Percentiles rank a stretch among this genome's conserved stretches.
These are phyloP conservation scores for Diplodia sapinea DNA, from an alignment of 2,329 filamentous ascomycete species.

Conservation along the genomic window DNA sequence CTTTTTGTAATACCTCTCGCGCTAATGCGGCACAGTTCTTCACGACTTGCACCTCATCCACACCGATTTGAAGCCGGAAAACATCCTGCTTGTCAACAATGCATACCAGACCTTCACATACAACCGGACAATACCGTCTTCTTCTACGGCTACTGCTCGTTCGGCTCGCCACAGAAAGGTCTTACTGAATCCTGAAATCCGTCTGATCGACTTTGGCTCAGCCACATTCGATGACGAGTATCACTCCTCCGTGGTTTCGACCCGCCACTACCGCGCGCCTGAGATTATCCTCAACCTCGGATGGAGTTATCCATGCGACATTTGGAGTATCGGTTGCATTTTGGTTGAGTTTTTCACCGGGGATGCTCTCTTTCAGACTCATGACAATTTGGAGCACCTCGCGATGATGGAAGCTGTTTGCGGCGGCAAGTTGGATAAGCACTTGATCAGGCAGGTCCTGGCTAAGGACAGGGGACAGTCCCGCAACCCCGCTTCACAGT, in stretches of 20 bases:
- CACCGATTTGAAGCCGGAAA: conserved; percentile 75
- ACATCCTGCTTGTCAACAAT: conserved; percentile 69
- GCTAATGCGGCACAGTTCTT: conserved; percentile 66
- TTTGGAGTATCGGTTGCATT: conserved; percentile 73
- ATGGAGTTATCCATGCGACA: conserved; percentile 72
- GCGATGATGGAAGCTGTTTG: conserved; percentile 73
- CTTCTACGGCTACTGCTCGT: conserved; percentile 63
- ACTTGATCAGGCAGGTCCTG: conserved; percentile 61
- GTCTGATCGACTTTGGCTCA: conserved; percentile 71
- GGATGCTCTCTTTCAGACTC: conserved; percentile 71
- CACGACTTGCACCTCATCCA: conserved; percentile 98
- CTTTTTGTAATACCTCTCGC: conserved; percentile 30
- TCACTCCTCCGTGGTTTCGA: conserved; percentile 71
- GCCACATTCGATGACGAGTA: conserved; percentile 73
- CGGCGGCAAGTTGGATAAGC: conserved; percentile 60
- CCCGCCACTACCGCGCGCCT: conserved; percentile 69
- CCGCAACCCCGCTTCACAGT: conserved; percentile 63
- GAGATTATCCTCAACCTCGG: conserved; percentile 72
- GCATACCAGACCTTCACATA: conserved; percentile 72
- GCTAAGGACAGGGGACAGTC: conserved; percentile 54
- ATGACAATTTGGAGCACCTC: conserved; percentile 71
- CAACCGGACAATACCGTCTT: conserved; percentile 70
- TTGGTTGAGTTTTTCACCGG: conserved; percentile 72
- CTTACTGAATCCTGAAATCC: conserved; percentile 68
- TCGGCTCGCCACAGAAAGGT: conserved; percentile 67